A percentile compares a stretch with the other conserved stretches of the same genome.
These are phyloP conservation scores for Leptomonas pyrrhocoris DNA, from an alignment of 208 protist species.

Conservation along the genomic window DNA sequence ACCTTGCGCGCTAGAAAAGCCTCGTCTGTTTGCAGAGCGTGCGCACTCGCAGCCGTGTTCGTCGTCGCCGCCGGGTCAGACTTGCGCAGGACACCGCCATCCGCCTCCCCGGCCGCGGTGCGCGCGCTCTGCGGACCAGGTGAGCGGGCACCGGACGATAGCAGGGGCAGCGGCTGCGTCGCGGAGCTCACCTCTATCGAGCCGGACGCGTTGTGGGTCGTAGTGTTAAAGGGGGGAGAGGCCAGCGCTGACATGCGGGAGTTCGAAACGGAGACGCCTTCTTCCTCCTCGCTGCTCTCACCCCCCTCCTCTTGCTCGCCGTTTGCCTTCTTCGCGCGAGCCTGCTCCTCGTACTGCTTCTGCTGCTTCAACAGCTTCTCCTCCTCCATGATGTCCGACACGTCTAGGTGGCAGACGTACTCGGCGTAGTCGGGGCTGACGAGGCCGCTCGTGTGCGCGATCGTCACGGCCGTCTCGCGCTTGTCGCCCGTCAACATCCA, in stretches of 20 bases:
- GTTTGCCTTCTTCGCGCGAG: slow-evolving; percentile 3
- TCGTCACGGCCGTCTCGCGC: slow-evolving; percentile 97
- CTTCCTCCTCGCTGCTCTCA: slow-evolving; percentile 5
- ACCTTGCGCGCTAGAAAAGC: slow-evolving; percentile 23
- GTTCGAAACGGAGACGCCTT: background rate
- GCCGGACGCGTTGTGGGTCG: background rate
- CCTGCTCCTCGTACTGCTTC: slow-evolving; percentile 11
- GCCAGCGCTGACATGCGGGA: background rate
- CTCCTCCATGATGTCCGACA: slow-evolving; percentile 42
- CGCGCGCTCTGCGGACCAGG: slow-evolving; percentile 8
- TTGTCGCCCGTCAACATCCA: slow-evolving; percentile 99
- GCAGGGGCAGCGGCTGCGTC: slow-evolving; percentile 11
- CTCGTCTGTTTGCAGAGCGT: background rate
- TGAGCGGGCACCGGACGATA: slow-evolving; percentile 16
- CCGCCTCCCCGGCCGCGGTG: background rate
- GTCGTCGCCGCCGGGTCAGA: background rate
- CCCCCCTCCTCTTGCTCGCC: background rate
- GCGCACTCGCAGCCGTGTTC: background rate
- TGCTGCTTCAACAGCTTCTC: slow-evolving; percentile 32
- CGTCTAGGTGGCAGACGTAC: slow-evolving; percentile 52
- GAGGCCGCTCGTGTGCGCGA: slow-evolving; percentile 80
- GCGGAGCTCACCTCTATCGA: slow-evolving; percentile 6
- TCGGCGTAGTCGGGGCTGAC: slow-evolving; percentile 27
- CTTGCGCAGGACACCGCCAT: background rate
- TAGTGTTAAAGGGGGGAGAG: background rate